Evolutionary conservation across 106 monocot species (phyloP), one percentile per base, ranked within the genome.

Genomic region (Dioscorea dumetorum): DNA sequence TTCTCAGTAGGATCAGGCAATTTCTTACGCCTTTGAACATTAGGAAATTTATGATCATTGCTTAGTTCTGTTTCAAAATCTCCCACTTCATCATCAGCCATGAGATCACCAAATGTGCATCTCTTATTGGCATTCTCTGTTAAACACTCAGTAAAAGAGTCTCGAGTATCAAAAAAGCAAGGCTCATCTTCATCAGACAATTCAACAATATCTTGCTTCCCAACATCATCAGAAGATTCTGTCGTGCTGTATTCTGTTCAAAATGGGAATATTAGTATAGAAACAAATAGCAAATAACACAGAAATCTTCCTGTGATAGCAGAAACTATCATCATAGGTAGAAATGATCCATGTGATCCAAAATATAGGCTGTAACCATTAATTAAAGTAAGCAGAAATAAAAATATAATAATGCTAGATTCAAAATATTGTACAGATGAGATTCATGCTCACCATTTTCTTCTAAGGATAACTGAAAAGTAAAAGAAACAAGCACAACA

Each of bases 211-310:
- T 95, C 95, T 88, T 85, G 91, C 64, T 88, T 95, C 69, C 82
- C 95, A 66, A 91, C 57, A 70, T 85, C 94, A 78, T 95, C 95
- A 63, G 95, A 95, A 57, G 95, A 95, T 81, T 91, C 95, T 23
- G 91, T 91, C 28, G 90, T 88, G 70, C 94, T 91, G 71, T 91
- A 91, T 48, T 91, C 94, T 94, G 88, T 63, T 76, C 35, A 66
- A 57, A 70, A 58, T 24, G 19, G 21, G 32, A 60, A 20, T 33
- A 50, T 41, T 18, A 20, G 51, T 49, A 51, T 22, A 67, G 51
- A 50, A 24, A 15, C 4, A 24, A 63, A 12, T 51, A 49, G 11
- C 12, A 63, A 33, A 59, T 20, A 7, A 41, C 35, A 41, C 4
- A 41, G 21, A 65, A 49, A 48, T 14, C 16, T 49, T 1, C 34